These are phyloP conservation scores for Inga oerstediana DNA, from an alignment of 306 rosid genomes.

Conservation along the genomic window DNA sequence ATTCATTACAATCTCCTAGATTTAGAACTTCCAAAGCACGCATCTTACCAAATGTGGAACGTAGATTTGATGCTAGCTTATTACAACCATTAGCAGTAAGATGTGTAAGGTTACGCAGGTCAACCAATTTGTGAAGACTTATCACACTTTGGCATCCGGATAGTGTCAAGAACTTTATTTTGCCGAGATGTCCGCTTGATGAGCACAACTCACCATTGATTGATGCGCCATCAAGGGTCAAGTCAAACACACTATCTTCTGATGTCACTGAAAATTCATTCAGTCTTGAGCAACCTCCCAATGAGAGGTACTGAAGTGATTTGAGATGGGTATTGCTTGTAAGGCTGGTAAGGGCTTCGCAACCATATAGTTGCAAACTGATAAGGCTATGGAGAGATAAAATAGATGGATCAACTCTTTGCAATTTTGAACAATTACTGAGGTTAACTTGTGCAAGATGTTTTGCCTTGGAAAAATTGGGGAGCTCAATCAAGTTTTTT, in stretches of 20 bases:
- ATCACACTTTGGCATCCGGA: neutral
- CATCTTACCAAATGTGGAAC: neutral
- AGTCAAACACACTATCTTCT: too few species aligned
- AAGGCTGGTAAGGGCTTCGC: neutral
- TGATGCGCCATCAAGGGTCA: neutral
- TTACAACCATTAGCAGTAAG: fast-evolving
- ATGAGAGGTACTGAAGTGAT: fast-evolving
- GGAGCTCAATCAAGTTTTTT: neutral
- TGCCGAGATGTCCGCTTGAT: neutral
- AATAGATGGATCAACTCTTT: neutral
- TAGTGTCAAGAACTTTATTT: too few species aligned
- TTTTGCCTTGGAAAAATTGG: neutral
- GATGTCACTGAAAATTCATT: neutral
- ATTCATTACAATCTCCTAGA: neutral
- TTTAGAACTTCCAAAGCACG: neutral
- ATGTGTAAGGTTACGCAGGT: neutral
- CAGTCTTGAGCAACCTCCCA: neutral
- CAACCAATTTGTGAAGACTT: neutral
- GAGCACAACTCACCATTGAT: neutral
- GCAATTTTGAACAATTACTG: neutral
- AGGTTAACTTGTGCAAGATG: neutral
- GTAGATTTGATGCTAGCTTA: neutral
- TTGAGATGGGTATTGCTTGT: neutral
- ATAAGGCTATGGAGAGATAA: neutral
- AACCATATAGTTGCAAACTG: fast-evolving